phyloP scores from a whole-genome alignment of 768 basidiomycete genomes.

The Tulasnella sp. region DNA sequence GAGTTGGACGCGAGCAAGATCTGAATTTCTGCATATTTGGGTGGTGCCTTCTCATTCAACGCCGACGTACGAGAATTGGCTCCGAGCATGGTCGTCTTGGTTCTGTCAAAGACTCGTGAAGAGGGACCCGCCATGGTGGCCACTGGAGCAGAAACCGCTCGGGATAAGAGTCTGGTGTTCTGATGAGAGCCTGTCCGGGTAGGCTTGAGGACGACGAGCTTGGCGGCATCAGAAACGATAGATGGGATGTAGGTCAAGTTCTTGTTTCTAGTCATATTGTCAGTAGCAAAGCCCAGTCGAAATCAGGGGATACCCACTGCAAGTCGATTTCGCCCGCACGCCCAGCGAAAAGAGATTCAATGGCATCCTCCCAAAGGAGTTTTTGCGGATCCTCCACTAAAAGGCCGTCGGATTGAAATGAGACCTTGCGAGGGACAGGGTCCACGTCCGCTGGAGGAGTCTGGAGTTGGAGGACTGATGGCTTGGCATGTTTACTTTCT shows the following conservation, averaged over 20 bases:
- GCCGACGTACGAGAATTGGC: neutral
- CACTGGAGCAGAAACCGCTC: neutral
- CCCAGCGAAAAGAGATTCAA: conserved; percentile 39
- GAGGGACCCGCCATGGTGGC: neutral
- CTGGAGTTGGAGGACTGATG: neutral
- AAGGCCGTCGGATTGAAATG: neutral
- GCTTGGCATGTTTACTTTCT: neutral
- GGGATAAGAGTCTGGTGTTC: neutral
- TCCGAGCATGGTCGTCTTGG: neutral
- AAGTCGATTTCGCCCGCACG: conserved; percentile 47
- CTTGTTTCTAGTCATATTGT: conserved; percentile 19
- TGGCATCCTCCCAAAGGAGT: conserved; percentile 46
- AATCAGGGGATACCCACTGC: conserved; percentile 36
- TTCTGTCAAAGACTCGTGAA: neutral
- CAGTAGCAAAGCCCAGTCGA: neutral
- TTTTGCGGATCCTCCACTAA: conserved; percentile 22
- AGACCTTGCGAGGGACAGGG: neutral
- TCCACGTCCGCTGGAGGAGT: conserved; percentile 1
- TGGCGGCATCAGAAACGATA: conserved; percentile 39
- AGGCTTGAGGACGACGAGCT: conserved; percentile 37
- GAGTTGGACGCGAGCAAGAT: conserved; percentile 50
- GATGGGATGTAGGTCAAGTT: conserved; percentile 48
- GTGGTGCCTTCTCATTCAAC: neutral
- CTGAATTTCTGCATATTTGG: conserved; percentile 39
- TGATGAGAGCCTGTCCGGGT: neutral